These are phyloP conservation scores for Sequoiadendron giganteum DNA, from an alignment of 75 land plant species.

Conservation along the genomic window DNA sequence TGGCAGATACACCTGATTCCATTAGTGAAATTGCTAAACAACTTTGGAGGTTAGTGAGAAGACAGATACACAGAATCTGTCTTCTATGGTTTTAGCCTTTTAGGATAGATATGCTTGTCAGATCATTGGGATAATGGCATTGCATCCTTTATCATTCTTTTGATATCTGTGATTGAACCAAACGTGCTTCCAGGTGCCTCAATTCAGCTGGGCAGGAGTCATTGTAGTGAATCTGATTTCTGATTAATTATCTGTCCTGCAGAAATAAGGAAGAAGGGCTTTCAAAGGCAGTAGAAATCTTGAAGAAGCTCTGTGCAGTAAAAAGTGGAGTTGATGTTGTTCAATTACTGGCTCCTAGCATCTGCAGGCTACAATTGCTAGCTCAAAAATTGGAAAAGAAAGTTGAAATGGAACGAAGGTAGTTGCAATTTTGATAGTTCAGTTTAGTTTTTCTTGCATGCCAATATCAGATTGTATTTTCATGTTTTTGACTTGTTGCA, in stretches of 20 bases:
- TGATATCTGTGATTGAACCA: not conserved
- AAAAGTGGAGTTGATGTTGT: constrained; percentile 44
- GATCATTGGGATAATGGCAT: not conserved
- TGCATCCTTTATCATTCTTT: not conserved
- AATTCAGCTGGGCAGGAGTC: not conserved
- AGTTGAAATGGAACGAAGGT: constrained; percentile 58
- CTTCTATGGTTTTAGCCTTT: not conserved
- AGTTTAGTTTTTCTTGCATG: not conserved
- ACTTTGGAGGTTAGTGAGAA: constrained; percentile 44
- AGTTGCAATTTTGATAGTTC: not conserved
- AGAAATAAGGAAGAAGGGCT: constrained; percentile 82
- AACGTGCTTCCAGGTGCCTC: not conserved
- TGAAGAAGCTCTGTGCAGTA: constrained; percentile 55
- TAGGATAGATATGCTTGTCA: not conserved
- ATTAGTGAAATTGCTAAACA: constrained; percentile 54
- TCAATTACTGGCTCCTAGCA: constrained; percentile 25
- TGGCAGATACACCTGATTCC: constrained; percentile 42
- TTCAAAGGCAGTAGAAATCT: constrained; percentile 53
- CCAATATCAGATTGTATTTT: not conserved
- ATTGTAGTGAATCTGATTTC: not conserved
- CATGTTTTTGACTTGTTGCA: not conserved
- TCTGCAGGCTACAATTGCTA: constrained; percentile 47
- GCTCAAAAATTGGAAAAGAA: constrained; percentile 65
- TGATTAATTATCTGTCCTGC: constrained; percentile 11
- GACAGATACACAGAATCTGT: not conserved